These are phyloP conservation scores for Echria macrotheca DNA, from an alignment of 495 filamentous ascomycete genomes.

Conservation along the genomic window DNA sequence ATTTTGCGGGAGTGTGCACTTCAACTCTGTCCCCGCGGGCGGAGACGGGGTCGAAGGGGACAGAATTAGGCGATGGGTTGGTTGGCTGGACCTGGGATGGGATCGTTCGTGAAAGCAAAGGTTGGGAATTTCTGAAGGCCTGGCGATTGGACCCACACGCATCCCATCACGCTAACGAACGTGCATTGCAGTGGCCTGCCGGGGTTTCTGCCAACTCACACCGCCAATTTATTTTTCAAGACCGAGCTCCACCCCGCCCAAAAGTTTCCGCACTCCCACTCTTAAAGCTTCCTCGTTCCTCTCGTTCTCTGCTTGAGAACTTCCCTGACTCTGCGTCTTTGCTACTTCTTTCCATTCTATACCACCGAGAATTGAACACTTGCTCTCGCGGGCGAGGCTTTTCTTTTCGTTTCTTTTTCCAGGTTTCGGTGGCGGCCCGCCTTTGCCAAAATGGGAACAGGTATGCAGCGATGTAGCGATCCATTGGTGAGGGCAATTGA, in stretches of 20 bases:
- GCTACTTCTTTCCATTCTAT: constrained; percentile 15
- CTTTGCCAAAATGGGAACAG: constrained; percentile 69
- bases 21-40: constrained; percentile 6
- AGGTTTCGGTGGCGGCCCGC: constrained; percentile 9
- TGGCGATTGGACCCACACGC: too few relatives aligned
- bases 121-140: constrained; percentile 27
- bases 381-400: constrained; percentile 23
- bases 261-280: constrained; percentile 21
- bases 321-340: constrained; percentile 13
- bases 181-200: background rate
- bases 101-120: background rate
- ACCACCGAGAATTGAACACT: constrained; percentile 16
- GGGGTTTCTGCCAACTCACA: constrained; percentile 18
- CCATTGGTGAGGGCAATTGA: too few relatives aligned
- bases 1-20: constrained; percentile 6
- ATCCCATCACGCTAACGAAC: constrained; percentile 10
- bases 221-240: constrained; percentile 23
- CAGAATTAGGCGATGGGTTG: constrained; percentile 7
- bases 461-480: too few relatives aligned
- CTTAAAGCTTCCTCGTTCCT: constrained; percentile 12
- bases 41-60: constrained; percentile 7
- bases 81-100: constrained; percentile 1
- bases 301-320: background rate
- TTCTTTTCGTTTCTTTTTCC: constrained; percentile 10
- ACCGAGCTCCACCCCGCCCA: constrained; percentile 24